Base-by-base conservation (phyloP, 495 filamentous ascomycete genomes). In the Neurospora terricola region DNA sequence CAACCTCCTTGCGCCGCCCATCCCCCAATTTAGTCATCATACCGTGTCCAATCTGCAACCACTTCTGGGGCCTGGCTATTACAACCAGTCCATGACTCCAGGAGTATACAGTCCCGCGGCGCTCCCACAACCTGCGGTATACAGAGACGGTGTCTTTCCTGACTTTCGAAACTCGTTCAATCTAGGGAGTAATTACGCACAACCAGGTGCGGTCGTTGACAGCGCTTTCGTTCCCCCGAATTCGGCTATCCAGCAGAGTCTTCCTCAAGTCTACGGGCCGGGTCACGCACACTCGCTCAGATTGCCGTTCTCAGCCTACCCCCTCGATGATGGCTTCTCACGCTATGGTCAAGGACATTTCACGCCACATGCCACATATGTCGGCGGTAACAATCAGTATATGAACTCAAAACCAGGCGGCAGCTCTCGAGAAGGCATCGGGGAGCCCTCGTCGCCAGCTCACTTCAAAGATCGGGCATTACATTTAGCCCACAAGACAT, bases 401-500 rank as follows among this genome's bases (percentile, higher is more conserved):
- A 70, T 76, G 43, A 73, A 75, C 69, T 68, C 78, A 4, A 69
- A 40, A 11, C 36, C 70, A 5, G 75, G 71, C 6, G 37, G 69
- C 12, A 34, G 68, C n/a, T 34, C 16, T 34, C 72, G 72, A 11
- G 59, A 39, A n/a, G 43, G 68, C 34, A 45, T 42, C 0, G 71
- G 70, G 4, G 80, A 78, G 38, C 38, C 42, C 8, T 54, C 76
- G 1, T 77, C 79, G 12, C 92, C 89, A 76, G 81, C 84, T 6
- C 88, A 90, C 75, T 94, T 92, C 78, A 92, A 91, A 75, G 95
- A 98, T 79, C 92, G 91, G 74, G 89, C 91, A 7, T 85, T 97
- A 62, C 86, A 90, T 18, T 94, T 92, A 88, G 96, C 96, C 38
- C 93, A 98, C 79, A 87, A 88, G 70, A 89, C 95, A 30, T 98